A percentile compares a stretch with the other conserved stretches of the same genome.
phyloP scores from a whole-genome alignment of 2,329 filamentous ascomycete species.

The Penicillium expansum region DNA sequence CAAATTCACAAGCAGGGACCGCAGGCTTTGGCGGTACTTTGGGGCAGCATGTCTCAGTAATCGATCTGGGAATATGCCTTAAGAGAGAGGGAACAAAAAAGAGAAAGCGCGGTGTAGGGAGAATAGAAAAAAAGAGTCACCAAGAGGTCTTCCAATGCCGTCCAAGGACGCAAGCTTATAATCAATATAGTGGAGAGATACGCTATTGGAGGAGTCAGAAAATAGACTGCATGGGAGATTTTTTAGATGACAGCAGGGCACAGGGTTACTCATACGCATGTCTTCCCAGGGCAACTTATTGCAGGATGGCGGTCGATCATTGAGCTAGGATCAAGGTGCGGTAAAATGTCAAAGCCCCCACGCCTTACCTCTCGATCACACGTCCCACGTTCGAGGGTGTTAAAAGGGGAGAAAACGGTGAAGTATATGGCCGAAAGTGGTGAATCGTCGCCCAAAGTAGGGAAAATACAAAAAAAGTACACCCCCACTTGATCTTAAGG shows the following conservation, averaged over 20 bases:
- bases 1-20: conserved; percentile 26
- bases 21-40: conserved; percentile 22
- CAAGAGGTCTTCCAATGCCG: conserved; percentile 11
- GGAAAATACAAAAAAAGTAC: neutral
- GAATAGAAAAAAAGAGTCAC: conserved; percentile 20
- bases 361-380: conserved; percentile 21
- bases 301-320: conserved; percentile 40
- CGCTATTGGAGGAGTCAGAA: conserved; percentile 40
- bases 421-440: conserved; percentile 27
- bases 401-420: conserved; percentile 22
- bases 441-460: conserved; percentile 17
- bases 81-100: neutral
- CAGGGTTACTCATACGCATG: conserved; percentile 37
- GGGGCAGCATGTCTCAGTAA: conserved; percentile 32
- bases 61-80: conserved; percentile 3
- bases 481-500: neutral
- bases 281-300: conserved; percentile 35
- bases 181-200: conserved; percentile 27
- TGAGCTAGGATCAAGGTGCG: conserved; percentile 32
- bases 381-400: conserved; percentile 17
- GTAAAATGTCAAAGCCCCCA: conserved; percentile 24
- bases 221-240: conserved; percentile 34
- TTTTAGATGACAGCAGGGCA: conserved; percentile 38
- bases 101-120: conserved; percentile 14
- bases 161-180: conserved; percentile 35